These are phyloP conservation scores for Ceratocystis destructans DNA, from an alignment of 2,329 filamentous ascomycete genomes.

Conservation along the genomic window DNA sequence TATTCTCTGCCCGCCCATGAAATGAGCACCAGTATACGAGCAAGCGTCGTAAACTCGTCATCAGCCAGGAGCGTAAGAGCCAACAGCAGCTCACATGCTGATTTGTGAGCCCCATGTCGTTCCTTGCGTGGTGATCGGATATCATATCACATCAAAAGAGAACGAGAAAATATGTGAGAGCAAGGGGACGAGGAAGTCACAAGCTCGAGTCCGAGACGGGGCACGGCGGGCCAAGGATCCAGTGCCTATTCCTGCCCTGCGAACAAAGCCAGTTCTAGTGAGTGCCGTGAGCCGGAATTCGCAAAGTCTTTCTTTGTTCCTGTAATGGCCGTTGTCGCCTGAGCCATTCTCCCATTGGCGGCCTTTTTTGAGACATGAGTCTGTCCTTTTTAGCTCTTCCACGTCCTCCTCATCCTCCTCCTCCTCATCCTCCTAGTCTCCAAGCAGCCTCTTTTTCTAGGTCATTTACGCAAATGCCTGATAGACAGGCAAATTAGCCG, in stretches of 20 bases:
- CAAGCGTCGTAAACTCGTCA: constrained; percentile 2
- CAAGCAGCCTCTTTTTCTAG: neutral
- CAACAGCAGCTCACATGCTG: neutral
- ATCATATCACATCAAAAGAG: neutral
- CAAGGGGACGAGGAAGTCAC: neutral
- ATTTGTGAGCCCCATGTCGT: neutral
- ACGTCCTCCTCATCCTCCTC: neutral
- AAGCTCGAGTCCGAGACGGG: neutral
- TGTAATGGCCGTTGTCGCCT: neutral
- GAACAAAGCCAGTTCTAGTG: too few relatives aligned
- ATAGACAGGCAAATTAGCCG: neutral
- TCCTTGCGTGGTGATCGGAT: neutral
- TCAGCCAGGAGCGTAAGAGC: neutral
- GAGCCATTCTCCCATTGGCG: neutral
- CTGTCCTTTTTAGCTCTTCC: neutral
- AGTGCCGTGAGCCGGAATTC: too few relatives aligned
- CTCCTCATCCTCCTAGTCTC: neutral
- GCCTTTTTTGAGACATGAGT: neutral
- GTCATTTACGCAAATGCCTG: neutral
- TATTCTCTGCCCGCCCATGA: neutral
- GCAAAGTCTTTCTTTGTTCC: neutral
- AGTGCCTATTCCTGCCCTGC: too few relatives aligned
- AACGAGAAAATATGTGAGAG: neutral
- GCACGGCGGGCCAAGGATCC: neutral
- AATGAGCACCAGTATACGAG: neutral